Evolutionary conservation across 1,139 yeast species (phyloP), one percentile per base, ranked within the genome.

Genomic region (Maudiozyma humilis): DNA sequence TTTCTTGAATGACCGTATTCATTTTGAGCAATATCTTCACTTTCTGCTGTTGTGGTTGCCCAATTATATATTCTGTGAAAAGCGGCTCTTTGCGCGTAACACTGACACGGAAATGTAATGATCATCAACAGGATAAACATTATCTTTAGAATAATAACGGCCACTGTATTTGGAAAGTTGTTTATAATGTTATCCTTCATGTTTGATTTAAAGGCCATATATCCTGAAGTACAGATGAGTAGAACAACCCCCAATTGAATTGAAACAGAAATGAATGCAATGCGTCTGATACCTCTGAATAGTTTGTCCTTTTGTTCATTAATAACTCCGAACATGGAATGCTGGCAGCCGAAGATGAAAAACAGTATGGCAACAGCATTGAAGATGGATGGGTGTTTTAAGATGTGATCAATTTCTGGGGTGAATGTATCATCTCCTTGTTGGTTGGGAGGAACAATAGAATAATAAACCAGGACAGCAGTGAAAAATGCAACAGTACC

Each of bases 321-420:
- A 51, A 81, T 76, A 40, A 82, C 73, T 4, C 87, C 80, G 62
- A 82, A 80, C 79, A 79, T 79, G 60, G 82, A 82, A 61, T 82
- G 89, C 61, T 82, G 91, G 57, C 88, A 81, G 2, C 89, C 82
- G 61, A 80, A 82, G 2, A 87, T 86, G 67, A 82, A 82, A 17
- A 82, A 86, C 56, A 81, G 77, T 43, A 82, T 78, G 2, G 89
- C 87, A 62, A 82, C 78, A 34, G 82, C 65, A 6, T 71, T 59
- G 36, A 73, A 54, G 29, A 69, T 55, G 2, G 69, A 57, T 2
- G 52, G 45, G 3, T 57, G 49, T 5, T 66, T 59, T 10, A 10
- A 23, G 10, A 23, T 6, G 27, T 6, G 10, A 10, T 23, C 27
- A 6, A 23, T 10, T 23, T 10, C 27, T 6, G 10, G 6, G 10